Base-by-base conservation (phyloP, 495 filamentous ascomycete genomes). In the Pseudoneurospora amorphoporcata region DNA sequence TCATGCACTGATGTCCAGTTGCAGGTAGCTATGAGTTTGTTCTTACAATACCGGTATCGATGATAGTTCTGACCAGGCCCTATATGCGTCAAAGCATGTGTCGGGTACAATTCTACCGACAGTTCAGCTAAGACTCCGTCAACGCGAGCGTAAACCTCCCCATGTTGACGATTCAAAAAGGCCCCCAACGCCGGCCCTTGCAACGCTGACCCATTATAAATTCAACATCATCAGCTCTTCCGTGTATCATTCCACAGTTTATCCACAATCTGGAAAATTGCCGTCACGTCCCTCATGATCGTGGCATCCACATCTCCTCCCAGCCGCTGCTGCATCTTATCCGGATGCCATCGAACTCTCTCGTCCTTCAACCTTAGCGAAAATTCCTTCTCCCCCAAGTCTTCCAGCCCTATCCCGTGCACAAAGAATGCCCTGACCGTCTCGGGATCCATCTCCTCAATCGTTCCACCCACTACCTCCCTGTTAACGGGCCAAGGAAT, bases 301-400 rank as follows among this genome's bases (percentile, higher is more conserved):
- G 90, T 88, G 3, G 84, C 81, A 19, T 91, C 88, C 61, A 92
- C 89, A 72, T 86, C 80, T 0, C 86, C 88, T 2, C 93, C 92
- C 75, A 94, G 89, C 68, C 90, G 88, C 82, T 98, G 96, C 84
- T 97, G 93, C 40, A 98, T 92, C 85, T 98, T 99, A 82, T 99
- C 95, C 10, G 95, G 95, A 87, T 99, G 95, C 95, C 95, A 99
- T 10, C 94, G 84, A 10, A 98, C 89, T 43, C 95, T 87, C 83
- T 99, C 95, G 19, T 86, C 80, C 82, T 97, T 98, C 43, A 99
- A 82, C 38, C 88, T 84, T 19, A 85, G 83, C 65, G 86, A 73
- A 40, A 94, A 79, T 40, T 87, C 86, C 68, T 88, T 87, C 72
- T 86, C 85, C 2, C 83, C 83, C 3, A 94, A 81, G 83, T 94